A percentile compares a stretch with the other conserved stretches of the same genome.
phyloP scores from a whole-genome alignment of 352 stramenopile genomes.

The Aphanomyces euteiches region DNA sequence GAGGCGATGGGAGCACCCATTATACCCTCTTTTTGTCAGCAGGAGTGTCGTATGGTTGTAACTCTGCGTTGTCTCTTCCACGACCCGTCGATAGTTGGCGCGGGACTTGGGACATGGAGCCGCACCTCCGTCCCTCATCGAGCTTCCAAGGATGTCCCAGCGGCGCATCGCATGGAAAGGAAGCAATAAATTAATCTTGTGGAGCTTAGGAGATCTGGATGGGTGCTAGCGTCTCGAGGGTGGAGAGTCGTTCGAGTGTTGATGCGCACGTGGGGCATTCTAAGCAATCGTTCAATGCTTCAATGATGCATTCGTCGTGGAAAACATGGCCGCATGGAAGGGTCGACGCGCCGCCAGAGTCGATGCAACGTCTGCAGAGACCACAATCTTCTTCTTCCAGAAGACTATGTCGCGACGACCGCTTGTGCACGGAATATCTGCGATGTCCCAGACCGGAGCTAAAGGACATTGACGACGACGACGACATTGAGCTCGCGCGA shows the following conservation, averaged over 20 bases:
- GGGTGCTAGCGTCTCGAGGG: neutral
- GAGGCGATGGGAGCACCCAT: too few relatives aligned
- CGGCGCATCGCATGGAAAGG: too few relatives aligned
- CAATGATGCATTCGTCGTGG: slow-evolving; percentile 71
- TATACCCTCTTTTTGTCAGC: too few relatives aligned
- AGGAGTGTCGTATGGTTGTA: too few relatives aligned
- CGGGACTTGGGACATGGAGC: too few relatives aligned
- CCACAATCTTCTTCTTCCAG: neutral
- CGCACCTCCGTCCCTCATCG: too few relatives aligned
- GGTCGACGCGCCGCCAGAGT: slow-evolving; percentile 37
- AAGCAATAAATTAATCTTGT: too few relatives aligned
- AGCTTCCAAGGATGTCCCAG: too few relatives aligned
- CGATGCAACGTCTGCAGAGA: neutral
- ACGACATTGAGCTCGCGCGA: neutral
- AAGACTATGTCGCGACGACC: neutral
- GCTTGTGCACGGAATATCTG: too few relatives aligned
- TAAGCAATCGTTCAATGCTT: slow-evolving; percentile 64
- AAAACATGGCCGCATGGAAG: slow-evolving; percentile 60
- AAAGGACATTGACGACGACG: neutral
- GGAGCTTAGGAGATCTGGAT: neutral
- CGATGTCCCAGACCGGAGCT: neutral
- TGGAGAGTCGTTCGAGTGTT: neutral
- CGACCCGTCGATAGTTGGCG: too few relatives aligned
- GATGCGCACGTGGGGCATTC: slow-evolving; percentile 53
- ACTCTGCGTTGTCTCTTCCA: too few relatives aligned